phyloP scores from a whole-genome alignment of 129 eudicot genomes.

The Dittrichia graveolens region DNA sequence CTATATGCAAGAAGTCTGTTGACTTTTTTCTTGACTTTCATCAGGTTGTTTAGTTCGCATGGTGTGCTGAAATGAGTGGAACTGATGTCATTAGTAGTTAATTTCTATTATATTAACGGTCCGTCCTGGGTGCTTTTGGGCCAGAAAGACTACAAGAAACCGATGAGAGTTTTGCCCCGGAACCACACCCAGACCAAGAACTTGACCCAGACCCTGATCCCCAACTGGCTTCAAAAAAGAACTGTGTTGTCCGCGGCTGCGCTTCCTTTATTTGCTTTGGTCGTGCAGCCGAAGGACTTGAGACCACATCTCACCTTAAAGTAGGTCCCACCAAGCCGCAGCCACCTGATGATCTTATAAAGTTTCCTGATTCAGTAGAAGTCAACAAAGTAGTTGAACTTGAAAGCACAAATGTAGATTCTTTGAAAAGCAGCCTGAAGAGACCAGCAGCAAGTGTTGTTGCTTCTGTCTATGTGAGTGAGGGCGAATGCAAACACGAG shows the following conservation, averaged over 20 bases:
- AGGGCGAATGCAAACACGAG: slow-evolving; percentile 30
- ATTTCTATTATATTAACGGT: background rate
- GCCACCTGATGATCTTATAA: slow-evolving; percentile 41
- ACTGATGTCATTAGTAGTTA: background rate
- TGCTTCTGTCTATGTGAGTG: slow-evolving; percentile 25
- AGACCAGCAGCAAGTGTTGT: slow-evolving; percentile 30
- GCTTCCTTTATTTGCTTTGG: slow-evolving; percentile 78
- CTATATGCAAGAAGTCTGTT: background rate
- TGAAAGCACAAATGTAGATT: slow-evolving; percentile 27
- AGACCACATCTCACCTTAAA: slow-evolving; percentile 66
- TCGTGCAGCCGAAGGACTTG: slow-evolving; percentile 65
- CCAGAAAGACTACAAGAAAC: background rate
- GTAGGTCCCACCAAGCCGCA: slow-evolving; percentile 66
- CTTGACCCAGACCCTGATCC: slow-evolving; percentile 55
- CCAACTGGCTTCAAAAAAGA: slow-evolving; percentile 81
- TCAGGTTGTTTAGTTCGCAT: slow-evolving; percentile 14
- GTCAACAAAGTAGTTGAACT: slow-evolving; percentile 35
- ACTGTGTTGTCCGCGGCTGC: slow-evolving; percentile 66
- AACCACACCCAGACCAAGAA: slow-evolving; percentile 11
- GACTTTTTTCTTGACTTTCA: slow-evolving; percentile 3
- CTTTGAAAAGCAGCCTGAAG: slow-evolving; percentile 73
- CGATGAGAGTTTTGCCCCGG: background rate
- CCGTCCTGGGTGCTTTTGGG: too few species aligned
- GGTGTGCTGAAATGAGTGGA: too few species aligned
- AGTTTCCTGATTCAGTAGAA: slow-evolving; percentile 32